phyloP scores from a whole-genome alignment of 73 alveolate species.

The Paramecium caudatum region DNA sequence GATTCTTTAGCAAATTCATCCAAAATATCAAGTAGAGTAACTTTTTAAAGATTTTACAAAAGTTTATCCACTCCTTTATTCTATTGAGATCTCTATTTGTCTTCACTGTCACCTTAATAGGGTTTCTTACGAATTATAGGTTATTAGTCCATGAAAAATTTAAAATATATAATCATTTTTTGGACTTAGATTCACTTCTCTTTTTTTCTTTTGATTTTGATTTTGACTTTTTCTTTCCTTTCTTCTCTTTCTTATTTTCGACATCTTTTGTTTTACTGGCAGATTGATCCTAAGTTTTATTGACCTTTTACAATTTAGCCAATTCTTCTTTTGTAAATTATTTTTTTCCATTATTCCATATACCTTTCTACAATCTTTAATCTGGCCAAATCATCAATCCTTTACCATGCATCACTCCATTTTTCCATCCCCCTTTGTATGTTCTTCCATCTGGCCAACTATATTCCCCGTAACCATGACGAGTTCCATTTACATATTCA shows the following conservation, averaged over 20 bases:
- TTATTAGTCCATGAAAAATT: conserved; percentile 18
- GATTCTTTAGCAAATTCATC: conserved; percentile 56
- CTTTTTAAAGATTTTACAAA: neutral
- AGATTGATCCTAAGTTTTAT: neutral
- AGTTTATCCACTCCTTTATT: neutral
- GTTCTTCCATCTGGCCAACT: conserved; percentile 86
- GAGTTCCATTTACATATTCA: conserved; percentile 80
- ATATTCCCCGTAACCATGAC: conserved; percentile 88
- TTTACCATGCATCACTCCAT: conserved; percentile 81
- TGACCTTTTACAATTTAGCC: neutral
- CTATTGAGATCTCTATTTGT: neutral
- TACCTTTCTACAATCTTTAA: neutral
- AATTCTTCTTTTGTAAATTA: conserved; percentile 46
- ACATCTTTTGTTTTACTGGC: neutral
- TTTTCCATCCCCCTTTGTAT: conserved; percentile 81
- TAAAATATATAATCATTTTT: conserved; percentile 10
- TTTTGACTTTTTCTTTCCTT: neutral
- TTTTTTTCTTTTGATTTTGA: conserved; percentile 17
- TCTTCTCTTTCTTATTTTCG: neutral
- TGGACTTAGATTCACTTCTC: neutral
- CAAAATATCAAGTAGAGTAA: conserved; percentile 28
- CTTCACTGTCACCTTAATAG: neutral
- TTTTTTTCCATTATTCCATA: conserved; percentile 54
- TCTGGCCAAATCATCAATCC: conserved; percentile 73
- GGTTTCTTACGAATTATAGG: neutral